Conservation (phyloP, 176 grass and related monocot genomes). For the Raddia guianensis region DNA sequence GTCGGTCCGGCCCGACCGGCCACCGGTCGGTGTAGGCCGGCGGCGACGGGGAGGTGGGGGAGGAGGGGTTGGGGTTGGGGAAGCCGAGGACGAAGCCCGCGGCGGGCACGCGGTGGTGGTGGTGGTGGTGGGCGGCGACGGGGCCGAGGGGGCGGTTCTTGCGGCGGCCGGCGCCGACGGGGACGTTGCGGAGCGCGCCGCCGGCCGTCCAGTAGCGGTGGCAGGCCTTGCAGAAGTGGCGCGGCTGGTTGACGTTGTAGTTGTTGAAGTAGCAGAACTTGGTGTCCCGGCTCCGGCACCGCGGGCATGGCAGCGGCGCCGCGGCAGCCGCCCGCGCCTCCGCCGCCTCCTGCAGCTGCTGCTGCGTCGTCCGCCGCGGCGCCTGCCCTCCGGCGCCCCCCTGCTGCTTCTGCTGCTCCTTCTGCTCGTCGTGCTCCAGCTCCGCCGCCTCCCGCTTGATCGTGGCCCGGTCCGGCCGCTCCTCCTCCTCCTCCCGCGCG, state of each 20-base stretch:
- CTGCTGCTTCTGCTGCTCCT: conserved; percentile 3
- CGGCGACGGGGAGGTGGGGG: conserved; percentile 35
- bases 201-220: conserved; percentile 93
- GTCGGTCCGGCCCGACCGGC: conserved; percentile 47
- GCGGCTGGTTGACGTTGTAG: conserved; percentile 77
- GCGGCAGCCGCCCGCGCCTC: conserved; percentile 52
- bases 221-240: conserved; percentile 90
- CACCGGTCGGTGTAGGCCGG: conserved; percentile 50
- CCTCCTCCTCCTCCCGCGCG: conserved; percentile 18
- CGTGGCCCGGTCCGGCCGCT: conserved; percentile 13
- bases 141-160: conserved; percentile 54
- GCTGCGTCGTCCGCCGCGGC: conserved; percentile 11
- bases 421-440: not conserved
- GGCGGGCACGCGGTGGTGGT: conserved; percentile 4
- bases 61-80: conserved; percentile 34
- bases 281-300: conserved; percentile 70
- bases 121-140: not conserved
- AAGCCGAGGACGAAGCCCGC: conserved; percentile 51
- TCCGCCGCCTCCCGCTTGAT: conserved; percentile 41
- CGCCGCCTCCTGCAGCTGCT: conserved; percentile 40
- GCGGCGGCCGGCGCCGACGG: conserved; percentile 67
- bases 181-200: conserved; percentile 83
- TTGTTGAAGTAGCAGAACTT: conserved; percentile 92
- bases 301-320: conserved; percentile 61
- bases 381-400: not conserved